Evolutionary conservation across 192 early-diverging fungal genomes (phyloP), one percentile per base, ranked within the genome.

Genomic region (Podila epigama): DNA sequence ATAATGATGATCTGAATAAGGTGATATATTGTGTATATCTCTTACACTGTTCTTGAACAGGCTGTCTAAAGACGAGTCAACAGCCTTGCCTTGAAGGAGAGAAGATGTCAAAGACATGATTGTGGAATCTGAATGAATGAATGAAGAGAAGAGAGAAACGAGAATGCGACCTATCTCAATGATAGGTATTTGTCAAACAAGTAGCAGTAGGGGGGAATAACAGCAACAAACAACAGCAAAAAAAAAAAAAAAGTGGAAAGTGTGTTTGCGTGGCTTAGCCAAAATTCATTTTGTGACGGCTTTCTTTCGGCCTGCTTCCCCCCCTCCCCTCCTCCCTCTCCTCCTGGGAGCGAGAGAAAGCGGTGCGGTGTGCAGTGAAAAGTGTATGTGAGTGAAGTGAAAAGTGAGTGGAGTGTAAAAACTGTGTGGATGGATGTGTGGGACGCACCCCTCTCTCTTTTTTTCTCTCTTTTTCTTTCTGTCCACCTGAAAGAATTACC

Each of bases 21-120:
- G 6, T 39, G 29, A 54, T 35, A 7, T 35, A 32, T 10, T 12
- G 59, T 69, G 1, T 55, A 33, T 4, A 13, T 12, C 41, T 42
- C 41, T 48, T 82, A 86, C 84, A 48, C 81, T 83, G 58, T 86
- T 87, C 56, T 89, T 89, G 70, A 91, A 91, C 56, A 91, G 80
- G 34, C 84, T 78, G 57, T 91, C 89, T 5, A 91, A 58, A 10
- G 79, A 69, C 55, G 65, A 83, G 68, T 87, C 77, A 56, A 90
- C 70, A 16, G 70, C 34, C 48, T 77, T 79, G 5, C 64, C 63
- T 32, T 80, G 69, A 34, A 69, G 63, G 25, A 73, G 34, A n/a
- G 72, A 22, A 20, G 72, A 41, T 22, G 80, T 66, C 54, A 70
- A 50, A 13, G 80, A 81, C 64, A 81, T n/a, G n/a, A n/a, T 69